Percentiles rank a stretch among this genome's conserved stretches.
These are phyloP conservation scores for Pythium angustatum DNA, from an alignment of 352 stramenopile genomes.

Conservation along the genomic window DNA sequence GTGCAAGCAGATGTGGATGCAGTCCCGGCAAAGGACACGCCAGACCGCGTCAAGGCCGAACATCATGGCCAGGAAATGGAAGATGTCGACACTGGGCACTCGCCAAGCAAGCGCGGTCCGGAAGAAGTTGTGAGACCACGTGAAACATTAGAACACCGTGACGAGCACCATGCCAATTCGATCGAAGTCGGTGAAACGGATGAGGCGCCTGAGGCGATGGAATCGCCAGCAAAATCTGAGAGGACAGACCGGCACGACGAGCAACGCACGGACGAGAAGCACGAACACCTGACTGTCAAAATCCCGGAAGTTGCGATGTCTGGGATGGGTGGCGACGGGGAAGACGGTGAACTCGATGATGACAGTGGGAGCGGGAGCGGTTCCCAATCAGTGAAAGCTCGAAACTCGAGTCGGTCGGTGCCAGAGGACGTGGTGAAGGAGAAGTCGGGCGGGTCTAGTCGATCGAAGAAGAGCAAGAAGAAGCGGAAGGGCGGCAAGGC, in stretches of 20 bases:
- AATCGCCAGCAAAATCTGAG: neutral
- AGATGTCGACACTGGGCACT: too few species aligned
- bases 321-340: neutral
- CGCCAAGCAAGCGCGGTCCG: too few species aligned
- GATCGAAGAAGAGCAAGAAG: slow-evolving; percentile 32
- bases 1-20: too few species aligned
- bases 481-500: slow-evolving; percentile 28
- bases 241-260: neutral
- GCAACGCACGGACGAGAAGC: neutral
- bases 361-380: slow-evolving; percentile 20
- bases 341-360: slow-evolving; percentile 11
- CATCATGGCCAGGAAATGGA: neutral
- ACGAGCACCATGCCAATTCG: neutral
- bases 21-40: too few species aligned
- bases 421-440: slow-evolving; percentile 16
- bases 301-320: slow-evolving; percentile 1
- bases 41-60: slow-evolving; percentile 4
- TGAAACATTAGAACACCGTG: neutral
- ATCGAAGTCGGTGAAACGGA: neutral
- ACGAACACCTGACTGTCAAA: slow-evolving; percentile 2
- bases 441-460: slow-evolving; percentile 14
- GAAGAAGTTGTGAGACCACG: too few species aligned
- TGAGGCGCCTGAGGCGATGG: neutral
- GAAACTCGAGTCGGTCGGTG: neutral
- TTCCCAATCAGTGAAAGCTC: slow-evolving; percentile 12